These are phyloP conservation scores for Teratosphaeria destructans DNA, from an alignment of 2,329 filamentous ascomycete genomes.

Conservation along the genomic window DNA sequence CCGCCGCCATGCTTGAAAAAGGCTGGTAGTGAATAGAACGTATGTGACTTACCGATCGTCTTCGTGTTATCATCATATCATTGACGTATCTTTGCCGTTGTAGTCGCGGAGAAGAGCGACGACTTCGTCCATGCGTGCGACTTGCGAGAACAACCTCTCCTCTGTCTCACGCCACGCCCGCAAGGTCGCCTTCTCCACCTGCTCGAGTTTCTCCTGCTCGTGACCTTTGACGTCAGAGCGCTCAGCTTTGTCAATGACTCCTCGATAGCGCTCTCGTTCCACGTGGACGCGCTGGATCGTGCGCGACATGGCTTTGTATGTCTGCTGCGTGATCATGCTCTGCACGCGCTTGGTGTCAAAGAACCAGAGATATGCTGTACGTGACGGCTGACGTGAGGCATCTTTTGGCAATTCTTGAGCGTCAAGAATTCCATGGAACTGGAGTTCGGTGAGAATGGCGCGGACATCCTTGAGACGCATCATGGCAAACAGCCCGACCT, in stretches of 20 bases:
- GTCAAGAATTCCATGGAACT: conserved; percentile 76
- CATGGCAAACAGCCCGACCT: conserved; percentile 67
- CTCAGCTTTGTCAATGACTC: conserved; percentile 70
- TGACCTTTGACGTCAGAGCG: conserved; percentile 77
- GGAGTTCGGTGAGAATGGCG: conserved; percentile 72
- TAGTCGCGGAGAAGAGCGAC: conserved; percentile 68
- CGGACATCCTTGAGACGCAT: conserved; percentile 80
- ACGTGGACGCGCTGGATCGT: conserved; percentile 70
- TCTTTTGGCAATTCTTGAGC: conserved; percentile 92
- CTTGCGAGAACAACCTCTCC: conserved; percentile 65
- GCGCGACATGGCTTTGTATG: conserved; percentile 83
- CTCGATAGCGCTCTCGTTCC: conserved; percentile 60
- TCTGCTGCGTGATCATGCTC: conserved; percentile 62
- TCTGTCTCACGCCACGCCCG: conserved; percentile 52
- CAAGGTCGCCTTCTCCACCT: conserved; percentile 60
- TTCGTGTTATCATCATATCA: background rate
- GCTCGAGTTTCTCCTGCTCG: conserved; percentile 68
- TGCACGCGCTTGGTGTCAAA: conserved; percentile 68
- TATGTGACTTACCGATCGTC: background rate
- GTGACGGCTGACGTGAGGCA: conserved; percentile 65
- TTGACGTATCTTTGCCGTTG: conserved; percentile 15
- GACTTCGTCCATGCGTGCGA: conserved; percentile 73
- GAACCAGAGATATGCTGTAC: conserved; percentile 86
- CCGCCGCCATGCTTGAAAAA: conserved; percentile 4
- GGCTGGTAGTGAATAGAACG: background rate